phyloP scores from a whole-genome alignment of 2,329 filamentous ascomycete genomes.

The Ploettnerulaceae sp. region DNA sequence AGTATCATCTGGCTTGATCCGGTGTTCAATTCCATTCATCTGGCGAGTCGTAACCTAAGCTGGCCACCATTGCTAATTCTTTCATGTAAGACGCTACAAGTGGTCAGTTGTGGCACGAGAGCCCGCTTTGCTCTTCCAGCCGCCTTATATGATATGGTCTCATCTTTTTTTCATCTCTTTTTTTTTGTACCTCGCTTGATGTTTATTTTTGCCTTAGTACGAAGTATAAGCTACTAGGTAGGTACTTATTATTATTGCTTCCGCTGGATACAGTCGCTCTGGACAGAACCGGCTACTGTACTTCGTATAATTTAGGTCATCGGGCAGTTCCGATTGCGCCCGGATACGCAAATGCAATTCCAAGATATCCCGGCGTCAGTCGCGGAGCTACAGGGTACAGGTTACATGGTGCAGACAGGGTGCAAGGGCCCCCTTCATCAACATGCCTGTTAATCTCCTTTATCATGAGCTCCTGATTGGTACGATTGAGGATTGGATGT shows the following conservation, averaged over 20 bases:
- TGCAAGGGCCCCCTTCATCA: conserved; percentile 10
- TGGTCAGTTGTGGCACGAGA: neutral
- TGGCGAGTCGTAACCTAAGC: neutral
- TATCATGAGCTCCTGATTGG: conserved; percentile 21
- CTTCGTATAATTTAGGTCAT: no score
- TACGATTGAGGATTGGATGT: neutral
- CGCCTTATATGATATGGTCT: no score
- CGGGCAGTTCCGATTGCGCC: conserved; percentile 19
- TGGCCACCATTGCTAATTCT: neutral
- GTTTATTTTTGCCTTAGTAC: neutral
- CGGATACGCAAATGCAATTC: conserved; percentile 8
- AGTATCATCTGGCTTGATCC: neutral
- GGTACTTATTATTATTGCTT: no score
- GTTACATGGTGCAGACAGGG: neutral
- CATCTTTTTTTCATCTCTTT: conserved; percentile 1
- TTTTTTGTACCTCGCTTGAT: neutral
- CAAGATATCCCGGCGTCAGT: conserved; percentile 20
- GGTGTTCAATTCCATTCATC: neutral
- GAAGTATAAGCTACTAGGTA: neutral
- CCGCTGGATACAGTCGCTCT: no score
- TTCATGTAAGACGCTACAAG: neutral
- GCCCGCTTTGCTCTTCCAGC: neutral
- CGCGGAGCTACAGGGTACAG: conserved; percentile 7
- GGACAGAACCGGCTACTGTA: no score
- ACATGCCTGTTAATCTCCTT: conserved; percentile 14